Evolutionary conservation across 805 yeast genomes (phyloP), one percentile per base, ranked within the genome.

Genomic region (Candida namnaoensis): DNA sequence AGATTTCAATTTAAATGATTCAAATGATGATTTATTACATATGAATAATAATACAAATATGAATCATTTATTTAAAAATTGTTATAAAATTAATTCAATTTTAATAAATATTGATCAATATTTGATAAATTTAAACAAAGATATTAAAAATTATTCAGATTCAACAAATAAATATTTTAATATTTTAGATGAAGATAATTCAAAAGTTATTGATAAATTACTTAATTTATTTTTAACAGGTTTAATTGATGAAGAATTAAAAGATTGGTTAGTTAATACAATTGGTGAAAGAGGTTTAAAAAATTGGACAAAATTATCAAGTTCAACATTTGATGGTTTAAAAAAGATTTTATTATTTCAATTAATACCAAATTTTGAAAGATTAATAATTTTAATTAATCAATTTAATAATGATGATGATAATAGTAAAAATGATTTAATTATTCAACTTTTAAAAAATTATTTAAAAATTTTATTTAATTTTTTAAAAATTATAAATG

Each of bases 261-360:
- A 68, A 44, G 78, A 76, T 42, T 83, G 80, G 78, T 62, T 84
- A 52, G 68, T 74, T 23, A 80, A 80, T 48, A 76, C 78, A 38
- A 62, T 83, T 32, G 88, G 86, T 0, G 88, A 81, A 46, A 64
- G 83, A 46, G 85, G 85, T 27, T 55, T 75, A 15, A 75, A 72
- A 46, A 66, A 75, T 47, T 74, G 87, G 74, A 60, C 62, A 3
- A 70, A 68, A 40, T 40, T 70, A 14, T 81, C 83, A 0, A 69
- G 66, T 32, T 57, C 66, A 2, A 64, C 72, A 12, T 80, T 73
- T 51, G 82, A 79, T 36, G 61, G 62, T 37, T 58, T 72, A 1
- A 60, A 78, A 41, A 71, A 75, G 42, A 56, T 64, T 0, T 47
- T 76, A 1, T 72, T 74, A 42, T 64, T 74, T 35, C 70, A 72